Base-by-base conservation (phyloP, 441 rosid genomes). In the Bruguiera hainesii region DNA sequence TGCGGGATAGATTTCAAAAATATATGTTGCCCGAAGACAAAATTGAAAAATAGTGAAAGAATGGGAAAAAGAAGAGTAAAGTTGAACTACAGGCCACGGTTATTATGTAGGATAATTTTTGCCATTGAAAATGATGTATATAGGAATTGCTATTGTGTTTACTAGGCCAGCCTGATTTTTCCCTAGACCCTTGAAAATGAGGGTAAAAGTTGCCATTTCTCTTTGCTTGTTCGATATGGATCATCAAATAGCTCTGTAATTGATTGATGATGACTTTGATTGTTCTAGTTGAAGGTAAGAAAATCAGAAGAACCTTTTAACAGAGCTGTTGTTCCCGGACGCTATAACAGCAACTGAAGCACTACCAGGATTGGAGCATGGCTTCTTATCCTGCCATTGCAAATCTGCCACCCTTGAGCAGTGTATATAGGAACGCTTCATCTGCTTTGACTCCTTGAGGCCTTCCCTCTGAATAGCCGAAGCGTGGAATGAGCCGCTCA, bases 251-350 rank as follows among this genome's bases (percentile, higher is more conserved):
- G 28, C 37, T 25, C 7, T 42, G 28, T n/a, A 63, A 60, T 4
- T 9, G 57, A 76, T 59, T 52, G 26, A 49, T 26, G 37, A 42
- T 29, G 20, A 65, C 46, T 50, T 50, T 33, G n/a, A 11, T 71
- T 63, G 25, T 19, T 55, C 64, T 10, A 30, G 30, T 18, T n/a
- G 58, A 64, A 46, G 57, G 33, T 20, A 16, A 30, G 33, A 79
- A 76, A 78, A 65, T 70, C 61, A 76, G 55, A 7, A 65, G 49
- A 3, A 89, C 96, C 96, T 91, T 78, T 91, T 88, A 70, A 83
- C 92, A 64, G 89, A 83, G 70, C 56, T 72, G 68, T 58, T 68
- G 77, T 78, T 72, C 59, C 77, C 73, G 78, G 82, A 72, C 74
- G 83, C 68, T 56, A 78, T 65, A 39, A 87, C 80, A 60, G 77